Evolutionary conservation across 2,329 filamentous ascomycete species (phyloP).

Genomic region (Cladosporium sp.): DNA sequence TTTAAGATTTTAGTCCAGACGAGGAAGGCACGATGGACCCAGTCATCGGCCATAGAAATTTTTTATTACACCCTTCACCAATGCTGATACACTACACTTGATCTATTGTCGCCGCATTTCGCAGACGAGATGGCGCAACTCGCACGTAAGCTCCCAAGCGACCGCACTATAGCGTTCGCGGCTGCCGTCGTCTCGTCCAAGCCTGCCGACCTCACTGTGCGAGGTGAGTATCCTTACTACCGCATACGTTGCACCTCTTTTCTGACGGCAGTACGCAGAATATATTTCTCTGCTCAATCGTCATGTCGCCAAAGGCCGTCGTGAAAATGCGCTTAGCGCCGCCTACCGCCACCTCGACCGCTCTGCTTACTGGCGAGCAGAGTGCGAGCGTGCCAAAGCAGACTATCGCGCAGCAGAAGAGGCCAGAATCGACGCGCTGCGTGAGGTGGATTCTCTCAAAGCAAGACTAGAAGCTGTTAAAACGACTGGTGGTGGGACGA

Average conservation of each 20-base stretch:
- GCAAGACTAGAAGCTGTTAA: constrained; percentile 16
- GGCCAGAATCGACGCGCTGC: constrained; percentile 19
- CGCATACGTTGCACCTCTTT: background rate
- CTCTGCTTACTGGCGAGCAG: constrained; percentile 35
- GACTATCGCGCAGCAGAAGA: constrained; percentile 17
- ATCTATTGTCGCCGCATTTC: background rate
- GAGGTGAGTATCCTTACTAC: constrained; percentile 18
- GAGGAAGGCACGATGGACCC: background rate
- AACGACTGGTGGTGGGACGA: constrained; percentile 17
- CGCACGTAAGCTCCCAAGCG: constrained; percentile 8
- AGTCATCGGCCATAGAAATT: background rate
- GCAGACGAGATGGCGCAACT: background rate
- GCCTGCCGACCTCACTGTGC: constrained; percentile 30
- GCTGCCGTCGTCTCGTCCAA: constrained; percentile 34
- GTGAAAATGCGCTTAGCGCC: constrained; percentile 23
- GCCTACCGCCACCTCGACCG: constrained; percentile 35
- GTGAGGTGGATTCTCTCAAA: constrained; percentile 23
- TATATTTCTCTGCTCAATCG: constrained; percentile 32
- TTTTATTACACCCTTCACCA: background rate
- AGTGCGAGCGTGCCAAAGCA: constrained; percentile 23
- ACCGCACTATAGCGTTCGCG: constrained; percentile 23
- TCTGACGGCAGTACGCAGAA: constrained; percentile 15
- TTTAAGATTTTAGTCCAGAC: background rate
- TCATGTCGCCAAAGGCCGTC: constrained; percentile 28
- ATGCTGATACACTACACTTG: background rate